Evolutionary conservation across 1,139 yeast species (phyloP).

Genomic region (Pichia sp.): DNA sequence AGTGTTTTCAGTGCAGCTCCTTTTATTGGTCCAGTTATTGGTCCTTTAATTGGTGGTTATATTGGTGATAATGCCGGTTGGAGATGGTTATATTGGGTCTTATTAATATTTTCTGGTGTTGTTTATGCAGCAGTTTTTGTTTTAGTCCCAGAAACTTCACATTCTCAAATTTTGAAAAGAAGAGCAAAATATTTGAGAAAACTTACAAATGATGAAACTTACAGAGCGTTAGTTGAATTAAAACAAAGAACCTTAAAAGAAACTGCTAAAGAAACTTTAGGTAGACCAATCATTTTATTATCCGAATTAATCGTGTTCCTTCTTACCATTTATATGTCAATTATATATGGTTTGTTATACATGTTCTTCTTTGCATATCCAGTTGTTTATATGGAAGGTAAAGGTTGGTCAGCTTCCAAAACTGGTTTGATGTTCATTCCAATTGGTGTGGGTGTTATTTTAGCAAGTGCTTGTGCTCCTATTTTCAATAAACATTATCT

Average conservation of each 20-base stretch:
- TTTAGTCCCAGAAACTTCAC: conserved; percentile 55
- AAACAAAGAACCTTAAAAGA: conserved; percentile 37
- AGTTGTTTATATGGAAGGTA: conserved; percentile 57
- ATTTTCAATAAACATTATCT: conserved; percentile 54
- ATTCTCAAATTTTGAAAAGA: conserved; percentile 41
- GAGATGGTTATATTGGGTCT: conserved; percentile 75
- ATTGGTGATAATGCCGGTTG: conserved; percentile 62
- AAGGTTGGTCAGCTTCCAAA: conserved; percentile 59
- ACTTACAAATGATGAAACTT: conserved; percentile 47
- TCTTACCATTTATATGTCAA: conserved; percentile 55
- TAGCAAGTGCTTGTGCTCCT: conserved; percentile 49
- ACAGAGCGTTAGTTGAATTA: conserved; percentile 44
- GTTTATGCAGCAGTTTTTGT: conserved; percentile 38
- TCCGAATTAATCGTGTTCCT: conserved; percentile 51
- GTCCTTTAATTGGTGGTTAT: conserved; percentile 65
- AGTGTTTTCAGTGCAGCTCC: conserved; percentile 66
- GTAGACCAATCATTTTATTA: conserved; percentile 46
- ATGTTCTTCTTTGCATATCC: conserved; percentile 69
- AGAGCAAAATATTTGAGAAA: conserved; percentile 52
- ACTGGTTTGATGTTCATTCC: conserved; percentile 86
- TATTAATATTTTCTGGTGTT: conserved; percentile 51
- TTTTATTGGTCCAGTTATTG: conserved; percentile 62
- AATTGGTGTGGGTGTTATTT: conserved; percentile 58
- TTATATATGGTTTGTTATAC: conserved; percentile 50
- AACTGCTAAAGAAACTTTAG: conserved; percentile 42